Evolutionary conservation across 805 yeast genomes (phyloP).

Genomic region (Zygotorulaspora florentina): DNA sequence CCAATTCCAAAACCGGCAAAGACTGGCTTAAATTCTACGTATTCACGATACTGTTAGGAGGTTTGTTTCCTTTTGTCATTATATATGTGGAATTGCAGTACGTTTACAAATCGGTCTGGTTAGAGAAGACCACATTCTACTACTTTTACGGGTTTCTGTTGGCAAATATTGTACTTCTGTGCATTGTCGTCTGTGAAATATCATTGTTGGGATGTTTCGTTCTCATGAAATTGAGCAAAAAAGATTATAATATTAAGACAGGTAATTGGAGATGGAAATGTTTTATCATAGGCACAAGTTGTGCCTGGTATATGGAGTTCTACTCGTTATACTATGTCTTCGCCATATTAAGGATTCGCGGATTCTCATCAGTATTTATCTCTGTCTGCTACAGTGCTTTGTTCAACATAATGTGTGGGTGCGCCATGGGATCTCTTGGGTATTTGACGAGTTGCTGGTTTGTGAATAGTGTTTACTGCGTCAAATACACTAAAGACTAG

Average conservation of each 20-base stretch:
- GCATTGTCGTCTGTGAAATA: conserved; percentile 64
- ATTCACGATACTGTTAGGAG: conserved; percentile 43
- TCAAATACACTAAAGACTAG: conserved; percentile 8
- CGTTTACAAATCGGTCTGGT: conserved; percentile 73
- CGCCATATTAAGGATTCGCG: conserved; percentile 55
- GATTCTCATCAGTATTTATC: conserved; percentile 60
- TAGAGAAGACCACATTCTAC: conserved; percentile 72
- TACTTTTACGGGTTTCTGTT: conserved; percentile 76
- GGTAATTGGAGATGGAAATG: conserved; percentile 76
- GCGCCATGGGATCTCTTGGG: conserved; percentile 74
- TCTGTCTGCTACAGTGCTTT: conserved; percentile 70
- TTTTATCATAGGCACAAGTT: conserved; percentile 64
- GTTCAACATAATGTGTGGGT: conserved; percentile 56
- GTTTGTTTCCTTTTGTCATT: conserved; percentile 72
- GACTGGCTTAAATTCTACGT: conserved; percentile 2
- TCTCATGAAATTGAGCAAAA: conserved; percentile 38
- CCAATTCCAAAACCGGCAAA: neutral
- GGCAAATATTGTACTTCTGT: conserved; percentile 53
- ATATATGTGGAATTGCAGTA: conserved; percentile 74
- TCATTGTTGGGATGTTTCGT: conserved; percentile 66
- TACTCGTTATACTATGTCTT: conserved; percentile 67
- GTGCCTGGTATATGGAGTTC: conserved; percentile 64
- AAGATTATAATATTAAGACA: conserved; percentile 1
- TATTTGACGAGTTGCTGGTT: conserved; percentile 63
- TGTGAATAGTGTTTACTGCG: conserved; percentile 41